Evolutionary conservation across 371 early-diverging fungal species (phyloP).

Genomic region (Mycotypha africana): DNA sequence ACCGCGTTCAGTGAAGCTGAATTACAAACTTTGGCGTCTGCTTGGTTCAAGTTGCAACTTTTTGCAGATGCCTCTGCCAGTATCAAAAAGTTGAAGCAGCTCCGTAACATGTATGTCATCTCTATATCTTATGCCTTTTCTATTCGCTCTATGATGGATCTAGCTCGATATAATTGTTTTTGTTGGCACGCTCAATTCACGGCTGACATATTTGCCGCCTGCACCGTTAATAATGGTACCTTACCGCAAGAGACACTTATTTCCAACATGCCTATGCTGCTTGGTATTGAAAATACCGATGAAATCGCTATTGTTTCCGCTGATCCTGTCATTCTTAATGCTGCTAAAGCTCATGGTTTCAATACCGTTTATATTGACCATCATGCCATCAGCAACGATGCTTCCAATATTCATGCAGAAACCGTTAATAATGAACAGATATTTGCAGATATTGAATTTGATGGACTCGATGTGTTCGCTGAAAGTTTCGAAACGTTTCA

Average conservation of each 20-base stretch:
- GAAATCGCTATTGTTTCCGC: conserved; percentile 36
- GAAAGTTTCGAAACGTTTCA: conserved; percentile 34
- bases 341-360: conserved; percentile 25
- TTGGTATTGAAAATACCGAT: conserved; percentile 20
- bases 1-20: conserved; percentile 18
- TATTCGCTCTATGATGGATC: conserved; percentile 33
- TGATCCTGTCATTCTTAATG: conserved; percentile 23
- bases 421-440: conserved; percentile 1
- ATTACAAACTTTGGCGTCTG: conserved; percentile 14
- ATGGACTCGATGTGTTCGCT: conserved; percentile 36
- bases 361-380: conserved; percentile 31
- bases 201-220: conserved; percentile 29
- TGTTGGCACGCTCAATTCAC: conserved; percentile 44
- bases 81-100: conserved; percentile 31
- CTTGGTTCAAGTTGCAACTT: conserved; percentile 24
- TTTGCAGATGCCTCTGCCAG: conserved; percentile 29
- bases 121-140: conserved; percentile 31
- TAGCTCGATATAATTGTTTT: conserved; percentile 32
- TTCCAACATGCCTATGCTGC: conserved; percentile 18
- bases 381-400: too few species aligned
- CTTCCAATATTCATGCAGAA: too few species aligned
- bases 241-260: conserved; percentile 14
- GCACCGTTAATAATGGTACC: conserved; percentile 9
- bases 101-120: conserved; percentile 25
- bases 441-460: conserved; percentile 24